Evolutionary conservation across 495 filamentous ascomycete genomes (phyloP), one percentile per base, ranked within the genome.

Genomic region (Penicillium longicatenatum): DNA sequence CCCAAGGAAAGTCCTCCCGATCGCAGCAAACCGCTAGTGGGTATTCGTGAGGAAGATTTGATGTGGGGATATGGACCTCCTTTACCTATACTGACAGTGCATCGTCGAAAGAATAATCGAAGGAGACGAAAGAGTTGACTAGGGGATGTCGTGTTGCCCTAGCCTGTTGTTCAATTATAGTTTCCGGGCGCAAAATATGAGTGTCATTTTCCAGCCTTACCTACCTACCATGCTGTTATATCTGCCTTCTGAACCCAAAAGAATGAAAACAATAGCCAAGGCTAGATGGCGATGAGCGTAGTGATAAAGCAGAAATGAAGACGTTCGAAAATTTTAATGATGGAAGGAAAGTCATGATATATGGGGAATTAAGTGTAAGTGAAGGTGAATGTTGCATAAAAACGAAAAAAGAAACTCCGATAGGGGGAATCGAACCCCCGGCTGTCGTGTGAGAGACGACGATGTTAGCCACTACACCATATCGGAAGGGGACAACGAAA

Each of bases 391-490:
- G 0, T 35, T 11, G 31, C 3, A 35, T 12, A 39, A 39, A 39
- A 6, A n/a, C 9, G 4, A 16, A 39, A 68, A 66, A 64, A 48
- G 16, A 53, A 63, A 58, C 63, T 74, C 70, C 67, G 67, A 70
- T 65, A 67, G 54, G 72, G 70, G 70, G 70, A 74, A 74, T 74
- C 72, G 67, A 71, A 73, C 67, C 70, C 69, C 72, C 54, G 60
- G 70, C 69, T 75, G 73, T 59, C 62, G 70, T 71, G 71, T 76
- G 71, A 74, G 67, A 75, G 68, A 72, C 70, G 62, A 57, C 71
- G 68, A 72, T 75, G 73, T 72, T 74, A 71, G 60, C 73, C 71
- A 72, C 61, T 74, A 75, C 71, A 74, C 73, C 68, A 74, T 68
- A 72, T 70, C 70, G 70, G 69, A 75, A 11, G 31, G 31, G 11